Conservation (phyloP, 2,329 filamentous ascomycete genomes). For the Exserohilum rostratum region DNA sequence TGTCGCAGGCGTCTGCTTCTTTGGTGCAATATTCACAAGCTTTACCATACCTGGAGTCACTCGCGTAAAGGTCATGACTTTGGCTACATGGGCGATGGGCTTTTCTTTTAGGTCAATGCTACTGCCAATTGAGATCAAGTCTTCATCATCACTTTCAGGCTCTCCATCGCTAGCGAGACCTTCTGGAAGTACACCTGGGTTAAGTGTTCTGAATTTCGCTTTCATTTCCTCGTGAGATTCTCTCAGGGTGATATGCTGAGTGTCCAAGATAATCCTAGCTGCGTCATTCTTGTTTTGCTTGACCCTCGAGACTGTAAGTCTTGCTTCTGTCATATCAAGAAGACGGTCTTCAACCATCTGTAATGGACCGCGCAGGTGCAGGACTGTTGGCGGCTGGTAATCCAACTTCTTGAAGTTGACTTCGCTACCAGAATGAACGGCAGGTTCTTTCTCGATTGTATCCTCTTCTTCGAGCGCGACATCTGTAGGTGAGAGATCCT, state of each 20-base stretch:
- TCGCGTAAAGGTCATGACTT: constrained; percentile 14
- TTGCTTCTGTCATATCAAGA: constrained; percentile 25
- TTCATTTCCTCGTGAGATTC: constrained; percentile 21
- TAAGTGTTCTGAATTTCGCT: constrained; percentile 3
- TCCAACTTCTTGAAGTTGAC: constrained; percentile 1
- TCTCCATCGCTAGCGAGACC: background rate
- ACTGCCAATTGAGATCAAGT: constrained; percentile 17
- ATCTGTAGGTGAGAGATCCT: constrained; percentile 21
- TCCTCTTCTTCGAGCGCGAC: background rate
- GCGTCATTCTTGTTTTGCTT: constrained; percentile 7
- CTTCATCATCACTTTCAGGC: constrained; percentile 14
- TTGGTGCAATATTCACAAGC: constrained; percentile 27
- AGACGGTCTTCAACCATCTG: constrained; percentile 30
- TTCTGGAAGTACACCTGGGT: background rate
- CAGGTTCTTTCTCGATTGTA: background rate
- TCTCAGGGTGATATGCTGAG: constrained; percentile 9
- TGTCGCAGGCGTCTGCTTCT: constrained; percentile 9
- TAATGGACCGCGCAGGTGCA: constrained; percentile 25
- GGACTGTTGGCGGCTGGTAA: background rate
- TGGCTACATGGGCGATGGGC: constrained; percentile 22
- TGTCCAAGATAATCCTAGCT: constrained; percentile 17
- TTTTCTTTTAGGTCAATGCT: constrained; percentile 31
- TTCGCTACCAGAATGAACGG: constrained; percentile 7
- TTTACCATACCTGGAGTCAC: constrained; percentile 27
- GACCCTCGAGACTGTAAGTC: constrained; percentile 5